A percentile compares a stretch with the other conserved stretches of the same genome.
Conservation (phyloP, 345 rosid species). For the Rhizophora apiculata region DNA sequence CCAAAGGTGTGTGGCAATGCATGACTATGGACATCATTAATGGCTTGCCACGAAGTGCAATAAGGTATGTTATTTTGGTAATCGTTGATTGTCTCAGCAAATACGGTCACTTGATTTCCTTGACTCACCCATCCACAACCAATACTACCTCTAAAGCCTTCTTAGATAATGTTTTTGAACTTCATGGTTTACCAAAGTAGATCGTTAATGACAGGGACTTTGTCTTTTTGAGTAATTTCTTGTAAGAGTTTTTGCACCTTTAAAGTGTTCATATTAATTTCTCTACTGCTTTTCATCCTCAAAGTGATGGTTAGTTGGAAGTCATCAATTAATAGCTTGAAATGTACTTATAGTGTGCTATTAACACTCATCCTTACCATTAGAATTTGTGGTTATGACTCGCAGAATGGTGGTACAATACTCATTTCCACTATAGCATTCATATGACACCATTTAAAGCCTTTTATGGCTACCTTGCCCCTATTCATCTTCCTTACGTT, state of each 20-base stretch:
- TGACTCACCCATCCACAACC: no score
- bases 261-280: neutral
- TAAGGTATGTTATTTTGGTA: no score
- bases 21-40: neutral
- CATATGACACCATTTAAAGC: neutral
- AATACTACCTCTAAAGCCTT: no score
- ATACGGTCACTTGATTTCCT: no score
- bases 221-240: no score
- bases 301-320: neutral
- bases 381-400: neutral
- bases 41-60: neutral
- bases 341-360: neutral
- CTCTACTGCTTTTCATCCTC: neutral
- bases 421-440: neutral
- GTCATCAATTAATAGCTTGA: neutral
- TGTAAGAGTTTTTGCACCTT: no score
- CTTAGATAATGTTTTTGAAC: no score
- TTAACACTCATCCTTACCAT: no score
- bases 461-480: neutral
- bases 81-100: no score
- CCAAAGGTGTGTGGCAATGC: neutral
- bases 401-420: neutral
- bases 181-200: neutral
- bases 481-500: neutral
- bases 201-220: neutral